Percentiles rank a stretch among this genome's conserved stretches.
Evolutionary conservation across 768 basidiomycete genomes (phyloP).

Genomic region (Dacryopinax primogenitus): DNA sequence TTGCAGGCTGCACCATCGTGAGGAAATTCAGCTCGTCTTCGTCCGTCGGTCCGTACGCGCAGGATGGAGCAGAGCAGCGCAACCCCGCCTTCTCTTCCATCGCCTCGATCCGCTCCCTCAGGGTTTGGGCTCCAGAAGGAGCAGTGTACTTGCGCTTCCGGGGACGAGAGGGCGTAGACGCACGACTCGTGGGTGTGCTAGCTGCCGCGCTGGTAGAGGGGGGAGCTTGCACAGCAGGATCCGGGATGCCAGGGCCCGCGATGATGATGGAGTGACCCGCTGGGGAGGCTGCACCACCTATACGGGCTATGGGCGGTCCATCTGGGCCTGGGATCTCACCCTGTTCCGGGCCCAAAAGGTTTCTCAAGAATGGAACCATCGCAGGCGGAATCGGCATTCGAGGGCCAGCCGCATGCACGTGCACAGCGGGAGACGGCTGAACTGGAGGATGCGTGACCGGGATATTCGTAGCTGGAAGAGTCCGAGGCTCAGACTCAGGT

Average conservation of each 20-base stretch:
- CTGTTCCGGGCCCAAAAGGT: no score
- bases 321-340: no score
- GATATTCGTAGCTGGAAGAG: not conserved
- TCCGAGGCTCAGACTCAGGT: not conserved
- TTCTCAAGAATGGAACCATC: no score
- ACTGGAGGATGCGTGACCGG: not conserved
- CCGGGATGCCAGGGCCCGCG: not conserved
- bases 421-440: not conserved
- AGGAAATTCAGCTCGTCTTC: not conserved
- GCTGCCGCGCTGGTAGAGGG: not conserved
- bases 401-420: not conserved
- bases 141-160: slow-evolving; percentile 1
- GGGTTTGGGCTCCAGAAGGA: not conserved
- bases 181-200: not conserved
- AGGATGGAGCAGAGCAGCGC: not conserved
- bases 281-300: no score
- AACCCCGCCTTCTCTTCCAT: not conserved
- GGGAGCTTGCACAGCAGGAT: not conserved
- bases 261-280: no score
- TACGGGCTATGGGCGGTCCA: no score
- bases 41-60: not conserved
- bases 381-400: no score
- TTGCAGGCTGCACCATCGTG: not conserved
- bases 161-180: not conserved
- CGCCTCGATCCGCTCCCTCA: not conserved